Evolutionary conservation across 1,139 yeast species (phyloP).

Genomic region (Saccharomyces hybrid): DNA sequence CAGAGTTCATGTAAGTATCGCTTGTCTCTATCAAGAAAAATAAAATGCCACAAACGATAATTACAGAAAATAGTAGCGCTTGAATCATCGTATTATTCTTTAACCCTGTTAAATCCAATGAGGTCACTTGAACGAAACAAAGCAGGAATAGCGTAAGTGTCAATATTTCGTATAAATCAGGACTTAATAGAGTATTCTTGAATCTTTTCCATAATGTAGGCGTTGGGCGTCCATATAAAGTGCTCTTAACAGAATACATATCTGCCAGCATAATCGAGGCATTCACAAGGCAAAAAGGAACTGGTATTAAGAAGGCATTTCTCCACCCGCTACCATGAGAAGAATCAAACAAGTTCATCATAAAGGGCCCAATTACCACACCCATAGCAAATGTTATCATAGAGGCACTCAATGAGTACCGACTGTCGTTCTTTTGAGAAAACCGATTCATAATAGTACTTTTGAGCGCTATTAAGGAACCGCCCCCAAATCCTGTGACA

Average conservation of each 20-base stretch:
- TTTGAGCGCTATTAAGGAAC: background rate
- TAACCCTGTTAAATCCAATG: background rate
- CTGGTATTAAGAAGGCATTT: conserved; percentile 51
- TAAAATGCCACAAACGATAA: background rate
- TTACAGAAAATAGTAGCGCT: background rate
- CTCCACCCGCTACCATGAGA: conserved; percentile 71
- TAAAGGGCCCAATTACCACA: background rate
- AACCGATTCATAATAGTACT: background rate
- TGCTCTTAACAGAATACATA: background rate
- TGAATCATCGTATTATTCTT: background rate
- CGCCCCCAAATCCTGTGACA: background rate
- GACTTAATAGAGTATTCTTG: background rate
- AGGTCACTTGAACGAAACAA: background rate
- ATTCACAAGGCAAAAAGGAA: conserved; percentile 37
- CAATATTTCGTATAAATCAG: background rate
- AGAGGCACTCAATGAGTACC: background rate
- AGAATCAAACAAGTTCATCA: background rate
- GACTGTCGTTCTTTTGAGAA: background rate
- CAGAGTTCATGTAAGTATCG: background rate
- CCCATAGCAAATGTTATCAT: background rate
- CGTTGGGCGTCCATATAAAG: background rate
- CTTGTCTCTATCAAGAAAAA: background rate
- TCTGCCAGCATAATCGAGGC: background rate
- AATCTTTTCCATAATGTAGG: background rate
- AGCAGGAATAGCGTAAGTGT: background rate